Percentiles rank a stretch among this genome's conserved stretches.
Conservation (phyloP, 1,284 basidiomycete genomes). For the Rhodotorula mucilaginosa region DNA sequence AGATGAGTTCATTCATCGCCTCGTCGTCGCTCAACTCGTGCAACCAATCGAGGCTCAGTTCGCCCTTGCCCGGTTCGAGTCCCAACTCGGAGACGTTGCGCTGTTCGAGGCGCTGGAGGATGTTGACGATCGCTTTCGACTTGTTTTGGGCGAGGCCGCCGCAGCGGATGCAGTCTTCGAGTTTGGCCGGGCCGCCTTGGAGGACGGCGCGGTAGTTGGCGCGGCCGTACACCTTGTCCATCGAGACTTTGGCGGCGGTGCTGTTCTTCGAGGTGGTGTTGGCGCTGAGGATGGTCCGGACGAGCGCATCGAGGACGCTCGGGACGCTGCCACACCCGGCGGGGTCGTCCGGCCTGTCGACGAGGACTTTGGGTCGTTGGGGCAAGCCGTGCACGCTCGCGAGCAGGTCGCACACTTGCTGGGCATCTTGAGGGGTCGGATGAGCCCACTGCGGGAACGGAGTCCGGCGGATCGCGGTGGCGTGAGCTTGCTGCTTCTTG, state of each 20-base stretch:
- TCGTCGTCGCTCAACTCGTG: slow-evolving; percentile 54
- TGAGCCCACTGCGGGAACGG: slow-evolving; percentile 59
- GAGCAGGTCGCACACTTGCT: slow-evolving; percentile 56
- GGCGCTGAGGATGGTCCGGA: slow-evolving; percentile 70
- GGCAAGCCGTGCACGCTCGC: slow-evolving; percentile 49
- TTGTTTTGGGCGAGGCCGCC: slow-evolving; percentile 75
- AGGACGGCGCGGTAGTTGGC: slow-evolving; percentile 64
- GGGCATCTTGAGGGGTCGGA: slow-evolving; percentile 58
- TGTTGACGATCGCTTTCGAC: slow-evolving; percentile 63
- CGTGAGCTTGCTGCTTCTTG: slow-evolving; percentile 35
- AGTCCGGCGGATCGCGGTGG: slow-evolving; percentile 38
- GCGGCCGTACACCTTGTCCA: slow-evolving; percentile 62
- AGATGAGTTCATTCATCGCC: slow-evolving; percentile 66
- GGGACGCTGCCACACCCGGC: slow-evolving; percentile 60
- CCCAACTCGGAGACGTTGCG: slow-evolving; percentile 49
- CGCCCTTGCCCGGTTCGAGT: slow-evolving; percentile 47
- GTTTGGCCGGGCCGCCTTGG: slow-evolving; percentile 54
- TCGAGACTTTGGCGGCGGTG: slow-evolving; percentile 60
- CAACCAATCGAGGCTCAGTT: slow-evolving; percentile 39
- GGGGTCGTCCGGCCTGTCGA: slow-evolving; percentile 49
- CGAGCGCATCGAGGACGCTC: slow-evolving; percentile 67
- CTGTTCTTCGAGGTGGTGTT: slow-evolving; percentile 67
- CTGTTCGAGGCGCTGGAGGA: slow-evolving; percentile 57
- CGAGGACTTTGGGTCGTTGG: slow-evolving; percentile 45
- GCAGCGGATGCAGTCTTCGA: slow-evolving; percentile 63